These are phyloP conservation scores for Parsonsia alboflavescens DNA, from an alignment of 257 asterid species.

Conservation along the genomic window DNA sequence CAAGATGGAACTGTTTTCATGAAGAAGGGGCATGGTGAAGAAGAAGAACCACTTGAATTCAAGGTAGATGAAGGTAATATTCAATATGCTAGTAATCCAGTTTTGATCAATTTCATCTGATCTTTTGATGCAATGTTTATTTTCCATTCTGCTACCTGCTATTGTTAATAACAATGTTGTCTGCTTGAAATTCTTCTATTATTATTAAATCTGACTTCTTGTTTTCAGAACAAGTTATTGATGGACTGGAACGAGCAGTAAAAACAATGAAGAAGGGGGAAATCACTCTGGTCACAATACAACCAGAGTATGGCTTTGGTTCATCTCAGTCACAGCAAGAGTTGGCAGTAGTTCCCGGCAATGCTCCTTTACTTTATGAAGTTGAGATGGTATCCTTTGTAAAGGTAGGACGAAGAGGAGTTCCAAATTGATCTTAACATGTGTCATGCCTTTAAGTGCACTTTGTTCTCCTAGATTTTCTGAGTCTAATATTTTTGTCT, in stretches of 20 bases:
- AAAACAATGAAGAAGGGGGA: constrained; percentile 62
- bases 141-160: background rate
- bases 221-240: constrained; percentile 43
- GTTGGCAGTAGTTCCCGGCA: constrained; percentile 46
- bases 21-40: constrained; percentile 36
- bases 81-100: background rate
- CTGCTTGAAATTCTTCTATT: no score
- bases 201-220: background rate
- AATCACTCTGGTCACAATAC: constrained; percentile 36
- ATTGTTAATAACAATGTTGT: background rate
- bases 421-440: background rate
- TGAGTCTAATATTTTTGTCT: background rate
- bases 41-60: constrained; percentile 42
- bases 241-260: constrained; percentile 51
- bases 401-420: constrained; percentile 39
- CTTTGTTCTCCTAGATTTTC: background rate
- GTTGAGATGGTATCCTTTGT: constrained; percentile 50
- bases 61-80: constrained; percentile 48
- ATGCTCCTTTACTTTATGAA: constrained; percentile 40
- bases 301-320: constrained; percentile 56
- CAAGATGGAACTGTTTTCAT: constrained; percentile 44
- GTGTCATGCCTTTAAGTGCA: no score
- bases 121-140: background rate
- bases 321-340: constrained; percentile 38
- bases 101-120: background rate